Evolutionary conservation across 257 asterid genomes (phyloP).

Genomic region (Eustoma russellianum): DNA sequence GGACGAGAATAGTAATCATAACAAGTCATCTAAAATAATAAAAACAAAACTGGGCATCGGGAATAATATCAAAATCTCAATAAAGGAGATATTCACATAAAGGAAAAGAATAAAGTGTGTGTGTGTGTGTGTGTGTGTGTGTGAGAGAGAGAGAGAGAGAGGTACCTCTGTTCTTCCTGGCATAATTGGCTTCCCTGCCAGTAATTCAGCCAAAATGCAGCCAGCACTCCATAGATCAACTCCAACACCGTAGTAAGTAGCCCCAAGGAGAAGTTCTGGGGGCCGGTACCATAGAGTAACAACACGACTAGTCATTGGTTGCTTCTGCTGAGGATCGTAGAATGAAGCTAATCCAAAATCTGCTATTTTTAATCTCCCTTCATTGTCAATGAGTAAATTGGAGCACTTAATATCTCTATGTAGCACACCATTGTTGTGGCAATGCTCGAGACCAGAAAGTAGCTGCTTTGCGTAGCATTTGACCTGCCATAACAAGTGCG

Average conservation of each 20-base stretch:
- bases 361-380: constrained; percentile 73
- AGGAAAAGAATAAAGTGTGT: no score
- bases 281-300: constrained; percentile 98
- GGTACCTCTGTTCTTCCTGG: constrained; percentile 93
- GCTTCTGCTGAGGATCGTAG: constrained; percentile 49
- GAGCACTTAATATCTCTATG: constrained; percentile 94
- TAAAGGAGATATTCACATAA: neutral
- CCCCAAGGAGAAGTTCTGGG: constrained; percentile 86
- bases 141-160: constrained; percentile 1
- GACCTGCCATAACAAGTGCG: constrained; percentile 37
- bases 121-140: no score
- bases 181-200: constrained; percentile 77
- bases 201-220: constrained; percentile 81
- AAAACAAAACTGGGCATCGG: no score
- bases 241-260: constrained; percentile 65
- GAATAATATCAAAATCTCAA: no score
- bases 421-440: constrained; percentile 83
- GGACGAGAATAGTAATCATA: neutral
- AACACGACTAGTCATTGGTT: constrained; percentile 87
- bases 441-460: constrained; percentile 84
- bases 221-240: constrained; percentile 99
- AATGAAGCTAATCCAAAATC: constrained; percentile 88
- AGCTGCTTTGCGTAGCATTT: constrained; percentile 82
- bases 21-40: neutral
- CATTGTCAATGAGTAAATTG: constrained; percentile 66